Conservation (phyloP, 2,329 filamentous ascomycete species). For the Pezicula carpinea region DNA sequence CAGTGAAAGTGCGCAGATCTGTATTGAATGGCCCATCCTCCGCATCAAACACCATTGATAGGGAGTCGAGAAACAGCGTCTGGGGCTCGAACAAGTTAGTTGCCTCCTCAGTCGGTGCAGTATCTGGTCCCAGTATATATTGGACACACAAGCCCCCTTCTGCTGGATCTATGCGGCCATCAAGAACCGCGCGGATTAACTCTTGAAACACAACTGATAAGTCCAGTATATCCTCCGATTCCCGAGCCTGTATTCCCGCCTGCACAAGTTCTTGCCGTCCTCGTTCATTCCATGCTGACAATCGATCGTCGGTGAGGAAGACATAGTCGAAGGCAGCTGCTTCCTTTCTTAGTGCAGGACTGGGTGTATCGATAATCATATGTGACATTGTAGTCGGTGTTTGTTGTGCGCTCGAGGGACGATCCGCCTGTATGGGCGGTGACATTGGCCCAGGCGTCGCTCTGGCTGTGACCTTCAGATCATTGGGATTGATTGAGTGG, state of each 20-base stretch:
- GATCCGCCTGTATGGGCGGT: conserved; percentile 19
- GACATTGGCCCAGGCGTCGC: conserved; percentile 30
- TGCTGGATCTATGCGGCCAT: conserved; percentile 58
- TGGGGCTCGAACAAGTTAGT: conserved; percentile 55
- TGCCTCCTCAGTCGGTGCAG: conserved; percentile 42
- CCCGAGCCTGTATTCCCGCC: conserved; percentile 58
- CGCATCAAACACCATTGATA: conserved; percentile 73
- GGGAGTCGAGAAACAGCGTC: conserved; percentile 74
- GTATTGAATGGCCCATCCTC: conserved; percentile 49
- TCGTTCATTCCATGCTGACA: conserved; percentile 62
- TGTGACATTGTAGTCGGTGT: conserved; percentile 21
- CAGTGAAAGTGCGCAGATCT: conserved; percentile 62
- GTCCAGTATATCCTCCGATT: conserved; percentile 62
- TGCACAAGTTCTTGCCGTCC: conserved; percentile 66
- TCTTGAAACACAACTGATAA: conserved; percentile 79
- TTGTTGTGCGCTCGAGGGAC: conserved; percentile 23
- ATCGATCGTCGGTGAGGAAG: conserved; percentile 65
- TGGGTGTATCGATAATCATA: conserved; percentile 19
- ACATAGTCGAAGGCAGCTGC: conserved; percentile 60
- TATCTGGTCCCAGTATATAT: conserved; percentile 62
- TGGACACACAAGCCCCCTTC: conserved; percentile 71
- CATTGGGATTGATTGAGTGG: conserved; percentile 20
- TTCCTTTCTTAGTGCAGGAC: conserved; percentile 25
- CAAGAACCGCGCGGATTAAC: conserved; percentile 70
- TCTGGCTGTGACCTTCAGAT: conserved; percentile 20